Percentiles rank a stretch among this genome's conserved stretches.
Evolutionary conservation across 306 rosid species (phyloP).

Genomic region (Vachellia collinsii): DNA sequence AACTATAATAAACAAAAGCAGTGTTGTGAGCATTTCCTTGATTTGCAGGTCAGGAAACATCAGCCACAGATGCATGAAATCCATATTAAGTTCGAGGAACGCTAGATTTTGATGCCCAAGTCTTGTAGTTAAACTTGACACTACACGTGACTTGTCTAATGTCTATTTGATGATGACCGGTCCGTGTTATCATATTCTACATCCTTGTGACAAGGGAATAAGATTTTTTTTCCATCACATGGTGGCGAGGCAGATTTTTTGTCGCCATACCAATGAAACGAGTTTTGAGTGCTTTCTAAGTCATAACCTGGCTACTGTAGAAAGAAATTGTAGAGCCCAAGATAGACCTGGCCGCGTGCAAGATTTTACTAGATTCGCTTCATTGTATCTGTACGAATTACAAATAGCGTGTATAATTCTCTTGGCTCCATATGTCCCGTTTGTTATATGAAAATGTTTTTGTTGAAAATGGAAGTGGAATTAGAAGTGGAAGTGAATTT

Average conservation of each 20-base stretch:
- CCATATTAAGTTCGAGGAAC: conserved; percentile 70
- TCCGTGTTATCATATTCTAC: not conserved
- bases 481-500: no score
- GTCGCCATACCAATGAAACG: no score
- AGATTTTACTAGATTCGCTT: not conserved
- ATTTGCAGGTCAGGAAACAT: conserved; percentile 80
- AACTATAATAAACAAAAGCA: conserved; percentile 3
- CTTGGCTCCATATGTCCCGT: not conserved
- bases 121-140: not conserved
- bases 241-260: not conserved
- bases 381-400: not conserved
- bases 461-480: no score
- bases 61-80: conserved; percentile 66
- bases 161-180: not conserved
- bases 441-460: no score
- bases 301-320: not conserved
- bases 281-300: not conserved
- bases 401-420: not conserved
- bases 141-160: not conserved
- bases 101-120: conserved; percentile 33
- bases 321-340: not conserved
- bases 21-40: conserved; percentile 25
- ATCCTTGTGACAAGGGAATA: not conserved
- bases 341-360: not conserved
- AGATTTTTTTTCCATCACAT: not conserved